Base-by-base conservation (phyloP, 768 basidiomycete species). In the Hygrophorus russula region DNA sequence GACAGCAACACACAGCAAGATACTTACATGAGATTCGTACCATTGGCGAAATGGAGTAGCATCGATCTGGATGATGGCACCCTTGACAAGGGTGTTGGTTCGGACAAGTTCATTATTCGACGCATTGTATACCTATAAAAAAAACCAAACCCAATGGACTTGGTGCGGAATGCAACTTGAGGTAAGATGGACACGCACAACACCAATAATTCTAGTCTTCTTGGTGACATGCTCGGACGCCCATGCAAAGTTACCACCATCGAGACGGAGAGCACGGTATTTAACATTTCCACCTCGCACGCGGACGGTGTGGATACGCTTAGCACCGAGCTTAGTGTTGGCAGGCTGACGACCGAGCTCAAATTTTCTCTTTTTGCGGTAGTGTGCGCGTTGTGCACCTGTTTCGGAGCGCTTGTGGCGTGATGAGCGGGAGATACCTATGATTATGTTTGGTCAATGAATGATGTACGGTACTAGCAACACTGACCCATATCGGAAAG, bases 331-430 rank as follows among this genome's bases (percentile, higher is more conserved):
- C 74, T 89, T 97, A 61, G 96, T 99, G 77, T 71, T 91, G 54
- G 96, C 96, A 46, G 96, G 73, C 64, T 98, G 96, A 62, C 96
- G 91, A 62, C 94, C 96, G 58, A 97, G 82, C 77, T 99, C 96
- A 70, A 98, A 98, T 74, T 98, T 97, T 83, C 96, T 82, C 89
- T 98, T 99, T 80, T 99, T 99, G 76, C 94, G 90, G 73, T 92
- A 94, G 71, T 85, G 80, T 56, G 91, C 80, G 57, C 86, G 83
- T 68, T 91, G 86, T 47, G 86, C 89, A 58, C 89, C 94, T 39
- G 90, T 82, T 56, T 78, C 83, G 53, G 91, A 86, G 63, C 93
- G 90, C 71, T 98, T 98, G 78, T 98, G 91, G 64, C 94, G 78
- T 58, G 92, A 94, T 52, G 91, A 79, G 58, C 94, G 85, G 59